Evolutionary conservation across 192 early-diverging fungal genomes (phyloP).

Genomic region (Rhizophagus sp.): DNA sequence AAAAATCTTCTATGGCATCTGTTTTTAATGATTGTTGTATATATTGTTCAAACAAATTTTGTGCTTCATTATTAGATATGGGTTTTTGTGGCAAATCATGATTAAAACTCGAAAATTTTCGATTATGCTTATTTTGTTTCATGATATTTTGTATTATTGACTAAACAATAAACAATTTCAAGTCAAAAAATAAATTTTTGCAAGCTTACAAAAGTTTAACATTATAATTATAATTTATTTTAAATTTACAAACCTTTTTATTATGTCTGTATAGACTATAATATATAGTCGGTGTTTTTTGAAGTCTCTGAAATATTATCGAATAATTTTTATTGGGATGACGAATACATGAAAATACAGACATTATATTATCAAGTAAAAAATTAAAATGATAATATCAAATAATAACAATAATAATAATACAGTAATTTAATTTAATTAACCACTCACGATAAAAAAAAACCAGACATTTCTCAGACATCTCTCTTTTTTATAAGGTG

Average conservation of each 20-base stretch:
- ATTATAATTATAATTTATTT: too few species aligned
- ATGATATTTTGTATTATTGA: not conserved
- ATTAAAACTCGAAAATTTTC: not conserved
- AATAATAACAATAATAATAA: too few species aligned
- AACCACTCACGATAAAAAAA: too few species aligned
- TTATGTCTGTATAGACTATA: not conserved
- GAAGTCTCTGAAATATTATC: not conserved
- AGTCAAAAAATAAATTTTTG: too few species aligned
- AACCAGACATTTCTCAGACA: too few species aligned
- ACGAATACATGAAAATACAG: not conserved
- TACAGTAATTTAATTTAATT: too few species aligned
- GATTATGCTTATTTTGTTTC: not conserved
- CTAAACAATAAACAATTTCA: not conserved
- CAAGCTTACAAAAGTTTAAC: too few species aligned
- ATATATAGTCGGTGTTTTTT: not conserved
- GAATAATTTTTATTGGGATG: not conserved
- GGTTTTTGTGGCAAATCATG: not conserved
- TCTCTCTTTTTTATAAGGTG: too few species aligned
- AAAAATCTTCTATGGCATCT: constrained; percentile 7
- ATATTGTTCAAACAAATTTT: not conserved
- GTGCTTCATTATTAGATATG: not conserved
- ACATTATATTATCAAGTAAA: not conserved
- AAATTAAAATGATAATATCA: too few species aligned
- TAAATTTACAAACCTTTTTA: not conserved
- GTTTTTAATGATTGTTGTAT: not conserved